Evolutionary conservation across 108 stramenopile species (phyloP).

Genomic region (Stephanodiscus minutulus): DNA sequence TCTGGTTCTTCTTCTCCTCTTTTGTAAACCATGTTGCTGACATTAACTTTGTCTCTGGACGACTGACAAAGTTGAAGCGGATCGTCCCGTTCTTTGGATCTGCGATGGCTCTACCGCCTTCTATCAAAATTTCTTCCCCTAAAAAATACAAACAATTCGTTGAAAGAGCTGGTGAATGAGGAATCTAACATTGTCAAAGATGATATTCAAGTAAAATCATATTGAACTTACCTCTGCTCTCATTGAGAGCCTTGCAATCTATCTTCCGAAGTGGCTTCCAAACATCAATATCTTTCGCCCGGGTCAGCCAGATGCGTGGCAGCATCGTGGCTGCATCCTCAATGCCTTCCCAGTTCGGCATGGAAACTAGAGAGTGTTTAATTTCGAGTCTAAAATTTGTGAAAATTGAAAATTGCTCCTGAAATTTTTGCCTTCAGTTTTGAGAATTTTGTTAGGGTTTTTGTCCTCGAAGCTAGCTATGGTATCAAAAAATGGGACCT

Average conservation of each 20-base stretch:
- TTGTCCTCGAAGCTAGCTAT: no score
- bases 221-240: slow-evolving; percentile 28
- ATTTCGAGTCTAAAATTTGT: no score
- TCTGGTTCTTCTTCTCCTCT: slow-evolving; percentile 52
- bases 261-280: slow-evolving; percentile 81
- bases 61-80: slow-evolving; percentile 61
- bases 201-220: neutral
- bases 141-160: neutral
- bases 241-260: slow-evolving; percentile 77
- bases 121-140: slow-evolving; percentile 57
- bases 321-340: slow-evolving; percentile 64
- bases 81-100: slow-evolving; percentile 56
- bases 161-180: neutral
- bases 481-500: no score
- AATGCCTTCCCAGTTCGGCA: slow-evolving; percentile 73
- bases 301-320: slow-evolving; percentile 56
- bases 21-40: slow-evolving; percentile 77
- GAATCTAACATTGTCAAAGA: neutral
- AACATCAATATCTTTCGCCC: slow-evolving; percentile 52
- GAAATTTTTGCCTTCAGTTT: no score
- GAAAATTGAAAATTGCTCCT: no score
- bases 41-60: slow-evolving; percentile 44
- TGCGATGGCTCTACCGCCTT: slow-evolving; percentile 69
- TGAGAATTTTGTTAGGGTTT: no score
- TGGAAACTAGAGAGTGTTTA: slow-evolving; percentile 12